These are phyloP conservation scores for Leishmania turanica DNA, from an alignment of 208 protist species.

Conservation along the genomic window DNA sequence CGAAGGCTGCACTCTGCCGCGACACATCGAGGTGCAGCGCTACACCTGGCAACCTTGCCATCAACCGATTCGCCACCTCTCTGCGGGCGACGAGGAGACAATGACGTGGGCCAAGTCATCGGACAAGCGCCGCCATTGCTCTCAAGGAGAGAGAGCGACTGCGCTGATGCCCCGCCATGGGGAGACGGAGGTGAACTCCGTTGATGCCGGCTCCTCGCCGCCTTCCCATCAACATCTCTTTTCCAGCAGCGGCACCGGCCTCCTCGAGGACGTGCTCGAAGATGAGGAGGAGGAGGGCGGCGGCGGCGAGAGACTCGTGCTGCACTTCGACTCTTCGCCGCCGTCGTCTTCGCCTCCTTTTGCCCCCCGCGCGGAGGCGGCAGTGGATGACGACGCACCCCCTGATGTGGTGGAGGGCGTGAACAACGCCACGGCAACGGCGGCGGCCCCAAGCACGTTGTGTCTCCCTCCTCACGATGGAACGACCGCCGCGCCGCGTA, in stretches of 20 bases:
- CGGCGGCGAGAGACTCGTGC: conserved; percentile 16
- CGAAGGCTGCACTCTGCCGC: background rate
- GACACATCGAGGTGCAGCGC: background rate
- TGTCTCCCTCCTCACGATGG: background rate
- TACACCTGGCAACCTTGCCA: conserved; percentile 15
- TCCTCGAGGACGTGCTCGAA: background rate
- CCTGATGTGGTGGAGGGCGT: background rate
- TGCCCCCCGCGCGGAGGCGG: background rate
- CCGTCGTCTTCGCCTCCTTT: background rate
- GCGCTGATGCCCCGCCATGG: background rate
- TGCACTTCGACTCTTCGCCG: conserved; percentile 25
- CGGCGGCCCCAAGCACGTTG: background rate
- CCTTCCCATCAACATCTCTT: background rate
- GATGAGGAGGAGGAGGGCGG: background rate
- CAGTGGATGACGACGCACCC: background rate
- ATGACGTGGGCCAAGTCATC: background rate
- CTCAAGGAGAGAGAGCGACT: background rate
- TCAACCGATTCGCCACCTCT: background rate
- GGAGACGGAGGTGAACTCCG: background rate
- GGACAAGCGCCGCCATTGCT: background rate
- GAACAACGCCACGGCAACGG: background rate
- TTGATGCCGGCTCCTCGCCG: background rate
- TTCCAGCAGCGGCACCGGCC: conserved; percentile 1
- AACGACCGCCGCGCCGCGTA: conserved; percentile 2
- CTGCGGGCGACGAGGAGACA: background rate